Evolutionary conservation across 306 rosid genomes (phyloP).

Genomic region (Cucumis cinereus): DNA sequence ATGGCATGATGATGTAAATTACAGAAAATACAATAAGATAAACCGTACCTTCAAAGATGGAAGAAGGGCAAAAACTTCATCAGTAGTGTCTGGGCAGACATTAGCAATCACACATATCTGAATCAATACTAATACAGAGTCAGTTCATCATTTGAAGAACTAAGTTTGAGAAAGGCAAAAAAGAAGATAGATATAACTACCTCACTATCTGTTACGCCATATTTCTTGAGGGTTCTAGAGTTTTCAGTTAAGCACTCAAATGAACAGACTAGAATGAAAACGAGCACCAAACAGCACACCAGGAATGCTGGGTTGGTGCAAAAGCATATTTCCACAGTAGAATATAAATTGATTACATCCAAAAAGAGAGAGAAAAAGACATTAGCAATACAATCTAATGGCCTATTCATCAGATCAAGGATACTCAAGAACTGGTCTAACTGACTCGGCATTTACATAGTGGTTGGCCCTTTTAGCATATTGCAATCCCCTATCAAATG

Average conservation of each 20-base stretch:
- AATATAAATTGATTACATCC: background rate
- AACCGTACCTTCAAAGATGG: conserved; percentile 64
- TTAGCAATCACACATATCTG: conserved; percentile 82
- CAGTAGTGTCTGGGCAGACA: conserved; percentile 56
- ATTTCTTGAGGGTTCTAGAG: conserved; percentile 38
- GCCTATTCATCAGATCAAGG: conserved; percentile 24
- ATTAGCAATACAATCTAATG: background rate
- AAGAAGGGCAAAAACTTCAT: conserved; percentile 74
- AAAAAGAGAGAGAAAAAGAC: background rate
- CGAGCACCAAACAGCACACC: background rate
- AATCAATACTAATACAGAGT: conserved; percentile 15
- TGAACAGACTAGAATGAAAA: background rate
- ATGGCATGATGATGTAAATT: background rate
- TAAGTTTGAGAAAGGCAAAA: background rate
- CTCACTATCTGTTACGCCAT: conserved; percentile 62
- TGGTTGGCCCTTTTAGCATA: conserved; percentile 47
- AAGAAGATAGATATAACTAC: conserved; percentile 24
- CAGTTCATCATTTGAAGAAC: conserved; percentile 3
- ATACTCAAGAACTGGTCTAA: conserved; percentile 57
- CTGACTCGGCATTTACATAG: conserved; percentile 32
- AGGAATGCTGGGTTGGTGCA: background rate
- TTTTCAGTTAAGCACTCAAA: conserved; percentile 47
- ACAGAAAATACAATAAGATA: background rate
- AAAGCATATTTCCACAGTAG: background rate
- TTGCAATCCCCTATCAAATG: conserved; percentile 74